A percentile compares a stretch with the other conserved stretches of the same genome.
Evolutionary conservation across 768 basidiomycete genomes (phyloP).

Genomic region (Artomyces pyxidatus): DNA sequence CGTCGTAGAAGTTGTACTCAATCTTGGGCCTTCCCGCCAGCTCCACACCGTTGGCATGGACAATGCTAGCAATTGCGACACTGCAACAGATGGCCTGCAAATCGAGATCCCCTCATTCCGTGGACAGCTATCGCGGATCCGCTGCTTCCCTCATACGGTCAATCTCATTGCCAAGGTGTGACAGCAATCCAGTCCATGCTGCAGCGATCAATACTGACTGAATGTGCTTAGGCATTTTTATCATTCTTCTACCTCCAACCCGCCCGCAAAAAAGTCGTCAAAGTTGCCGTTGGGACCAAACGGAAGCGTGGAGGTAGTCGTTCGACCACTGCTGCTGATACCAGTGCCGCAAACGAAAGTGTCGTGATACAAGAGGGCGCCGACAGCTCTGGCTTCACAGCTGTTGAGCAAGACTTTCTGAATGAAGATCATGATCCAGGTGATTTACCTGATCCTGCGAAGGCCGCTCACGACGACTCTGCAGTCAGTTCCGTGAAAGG

Average conservation of each 20-base stretch:
- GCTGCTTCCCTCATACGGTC: conserved; percentile 1
- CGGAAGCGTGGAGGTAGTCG: conserved; percentile 8
- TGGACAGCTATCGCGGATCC: conserved; percentile 4
- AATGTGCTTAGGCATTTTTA: neutral
- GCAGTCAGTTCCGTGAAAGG: neutral
- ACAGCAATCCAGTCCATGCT: conserved; percentile 19
- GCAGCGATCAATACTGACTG: neutral
- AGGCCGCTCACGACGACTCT: neutral
- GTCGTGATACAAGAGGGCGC: neutral
- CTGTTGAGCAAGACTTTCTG: neutral
- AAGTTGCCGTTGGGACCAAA: neutral
- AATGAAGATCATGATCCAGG: neutral
- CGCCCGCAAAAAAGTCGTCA: conserved; percentile 15
- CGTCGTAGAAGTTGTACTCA: no score
- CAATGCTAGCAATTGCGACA: conserved; percentile 26
- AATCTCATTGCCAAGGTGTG: conserved; percentile 28
- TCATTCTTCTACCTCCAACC: conserved; percentile 19
- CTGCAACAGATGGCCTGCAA: conserved; percentile 16
- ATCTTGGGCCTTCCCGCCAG: no score
- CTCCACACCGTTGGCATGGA: conserved; percentile 25
- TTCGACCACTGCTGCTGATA: neutral
- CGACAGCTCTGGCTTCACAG: neutral
- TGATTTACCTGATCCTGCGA: neutral
- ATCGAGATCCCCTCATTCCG: conserved; percentile 19
- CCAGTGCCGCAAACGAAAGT: no score